These are phyloP conservation scores for Aspergillus coremiiformis DNA, from an alignment of 495 filamentous ascomycete species.

Conservation along the genomic window DNA sequence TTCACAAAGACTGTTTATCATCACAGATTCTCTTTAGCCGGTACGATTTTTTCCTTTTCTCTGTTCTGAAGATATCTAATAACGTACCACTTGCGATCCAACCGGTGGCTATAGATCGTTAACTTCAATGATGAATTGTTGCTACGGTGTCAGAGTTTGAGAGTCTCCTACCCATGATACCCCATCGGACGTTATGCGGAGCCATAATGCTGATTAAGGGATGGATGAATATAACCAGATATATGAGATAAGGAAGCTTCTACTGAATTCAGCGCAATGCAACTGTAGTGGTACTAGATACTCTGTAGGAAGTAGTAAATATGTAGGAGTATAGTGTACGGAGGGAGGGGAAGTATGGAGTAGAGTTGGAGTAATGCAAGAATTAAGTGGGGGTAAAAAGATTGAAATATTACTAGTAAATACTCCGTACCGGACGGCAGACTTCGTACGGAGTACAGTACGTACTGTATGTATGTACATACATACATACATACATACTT, in stretches of 20 bases:
- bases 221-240: neutral
- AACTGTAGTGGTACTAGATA: too few species aligned
- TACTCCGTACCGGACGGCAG: too few species aligned
- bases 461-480: too few species aligned
- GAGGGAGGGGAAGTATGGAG: neutral
- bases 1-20: constrained; percentile 57
- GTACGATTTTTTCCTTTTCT: neutral
- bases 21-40: too few species aligned
- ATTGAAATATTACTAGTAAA: too few species aligned
- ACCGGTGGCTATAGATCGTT: constrained; percentile 66
- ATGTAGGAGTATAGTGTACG: too few species aligned
- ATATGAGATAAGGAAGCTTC: too few species aligned
- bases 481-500: too few species aligned
- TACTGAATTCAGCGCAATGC: too few species aligned
- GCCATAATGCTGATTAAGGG: constrained; percentile 25
- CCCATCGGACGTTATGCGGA: constrained; percentile 63
- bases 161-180: constrained; percentile 60
- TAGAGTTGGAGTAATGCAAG: neutral
- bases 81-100: constrained; percentile 65
- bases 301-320: too few species aligned
- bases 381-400: neutral
- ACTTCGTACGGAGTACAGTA: too few species aligned
- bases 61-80: neutral
- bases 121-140: neutral
- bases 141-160: neutral